A percentile compares a stretch with the other conserved stretches of the same genome.
These are phyloP conservation scores for Colletotrichum viniferum DNA, from an alignment of 2,329 filamentous ascomycete genomes.

Conservation along the genomic window DNA sequence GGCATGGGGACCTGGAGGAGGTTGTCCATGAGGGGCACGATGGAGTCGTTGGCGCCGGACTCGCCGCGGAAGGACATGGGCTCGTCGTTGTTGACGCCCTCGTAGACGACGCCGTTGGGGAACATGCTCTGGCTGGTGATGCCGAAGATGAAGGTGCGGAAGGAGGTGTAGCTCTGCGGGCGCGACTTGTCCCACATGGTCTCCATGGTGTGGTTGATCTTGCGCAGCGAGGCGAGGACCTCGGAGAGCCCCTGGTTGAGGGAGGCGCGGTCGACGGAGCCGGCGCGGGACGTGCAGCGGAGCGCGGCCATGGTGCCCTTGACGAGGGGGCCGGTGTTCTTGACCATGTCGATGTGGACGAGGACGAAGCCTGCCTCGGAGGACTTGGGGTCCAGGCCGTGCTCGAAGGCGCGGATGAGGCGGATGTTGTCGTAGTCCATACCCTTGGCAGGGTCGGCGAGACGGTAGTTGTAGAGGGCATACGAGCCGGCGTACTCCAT, in stretches of 20 bases:
- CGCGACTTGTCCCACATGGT: conserved; percentile 91
- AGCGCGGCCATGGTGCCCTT: conserved; percentile 70
- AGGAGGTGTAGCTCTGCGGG: conserved; percentile 82
- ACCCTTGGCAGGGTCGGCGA: conserved; percentile 59
- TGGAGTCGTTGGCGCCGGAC: conserved; percentile 92
- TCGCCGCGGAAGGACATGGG: conserved; percentile 88
- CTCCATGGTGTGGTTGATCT: conserved; percentile 83
- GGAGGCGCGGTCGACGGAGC: conserved; percentile 34
- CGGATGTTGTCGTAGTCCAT: conserved; percentile 73
- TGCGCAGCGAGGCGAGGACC: conserved; percentile 67
- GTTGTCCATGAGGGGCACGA: conserved; percentile 90
- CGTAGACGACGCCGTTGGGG: conserved; percentile 87
- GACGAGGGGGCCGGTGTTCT: conserved; percentile 79
- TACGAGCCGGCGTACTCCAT: conserved; percentile 83
- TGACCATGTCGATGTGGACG: conserved; percentile 95
- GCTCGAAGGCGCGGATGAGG: conserved; percentile 89
- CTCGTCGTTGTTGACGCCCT: conserved; percentile 74
- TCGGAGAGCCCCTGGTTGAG: conserved; percentile 67
- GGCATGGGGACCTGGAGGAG: conserved; percentile 88
- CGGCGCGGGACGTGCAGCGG: conserved; percentile 39
- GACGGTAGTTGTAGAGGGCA: conserved; percentile 71
- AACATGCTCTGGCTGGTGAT: conserved; percentile 96
- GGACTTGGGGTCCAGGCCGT: conserved; percentile 82
- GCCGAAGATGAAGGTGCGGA: conserved; percentile 96
- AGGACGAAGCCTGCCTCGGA: conserved; percentile 97